Base-by-base conservation (phyloP, 257 asterid genomes). In the Anisodus acutangulus region DNA sequence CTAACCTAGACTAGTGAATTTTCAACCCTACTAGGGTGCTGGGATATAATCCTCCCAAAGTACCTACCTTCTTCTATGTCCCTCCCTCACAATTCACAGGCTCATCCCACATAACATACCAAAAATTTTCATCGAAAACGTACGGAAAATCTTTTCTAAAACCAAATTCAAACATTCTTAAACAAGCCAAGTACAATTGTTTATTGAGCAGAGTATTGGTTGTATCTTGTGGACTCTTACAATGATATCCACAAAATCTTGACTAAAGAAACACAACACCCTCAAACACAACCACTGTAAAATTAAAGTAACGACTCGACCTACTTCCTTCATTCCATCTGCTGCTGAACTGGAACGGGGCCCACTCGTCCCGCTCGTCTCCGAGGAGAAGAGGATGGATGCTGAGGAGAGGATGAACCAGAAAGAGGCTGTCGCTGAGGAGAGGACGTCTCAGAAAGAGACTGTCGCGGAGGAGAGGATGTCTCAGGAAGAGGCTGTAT, bases 291-390 rank as follows among this genome's bases (percentile, higher is more conserved):
- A 82, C 41, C 78, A 39, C 51, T 4, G 49, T 16, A 68, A 82
- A 82, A 66, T 11, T 62, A 81, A 62, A 60, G 39, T 19, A 26
- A 47, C 9, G 45, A 62, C 71, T 31, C 26, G 11, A 51, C 16
- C 49, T 67, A 5, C 81, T 31, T 66, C 82, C 85, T 88, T 90
- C 93, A 72, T 43, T 83, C 86, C 87, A 39, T 35, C 13, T 85
- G 93, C 39, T 72, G 87, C 63, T 31, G 60, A 49, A 74, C 85
- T 31, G 85, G 72, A 60, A 39, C 53, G 37, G 93, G 87, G 55
- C 88, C 74, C 22, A 63, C 85, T 26, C 64, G 17, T 55, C 88
- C 72, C 22, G 58, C 85, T 26, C 64, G 35, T 82, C 80, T 82
- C 43, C 62, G 15, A 7, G 78, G 78, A 53, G 91, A 82, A 37